phyloP scores from a whole-genome alignment of 116 monocot species.

The Iris pallida region DNA sequence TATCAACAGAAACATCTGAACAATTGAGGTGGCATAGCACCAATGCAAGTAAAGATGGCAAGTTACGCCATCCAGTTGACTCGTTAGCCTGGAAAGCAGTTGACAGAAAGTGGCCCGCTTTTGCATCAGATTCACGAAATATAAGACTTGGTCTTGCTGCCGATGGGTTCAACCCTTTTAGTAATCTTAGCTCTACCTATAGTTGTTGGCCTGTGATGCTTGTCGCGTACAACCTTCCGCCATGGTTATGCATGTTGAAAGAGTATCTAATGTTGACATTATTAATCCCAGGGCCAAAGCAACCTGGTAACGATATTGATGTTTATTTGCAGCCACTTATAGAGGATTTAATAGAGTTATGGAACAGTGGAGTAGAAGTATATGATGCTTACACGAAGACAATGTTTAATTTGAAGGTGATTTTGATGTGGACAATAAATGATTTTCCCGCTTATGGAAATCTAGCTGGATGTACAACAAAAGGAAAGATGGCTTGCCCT shows the following conservation, averaged over 20 bases:
- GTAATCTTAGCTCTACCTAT: not conserved
- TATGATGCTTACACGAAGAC: no score
- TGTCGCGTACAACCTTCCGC: not conserved
- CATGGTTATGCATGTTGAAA: not conserved
- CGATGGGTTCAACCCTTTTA: not conserved
- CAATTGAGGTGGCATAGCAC: not conserved
- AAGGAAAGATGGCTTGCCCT: no score
- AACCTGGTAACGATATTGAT: not conserved
- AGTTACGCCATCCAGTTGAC: not conserved
- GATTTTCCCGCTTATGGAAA: no score
- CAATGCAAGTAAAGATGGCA: not conserved
- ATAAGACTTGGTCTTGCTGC: not conserved
- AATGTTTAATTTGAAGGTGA: no score
- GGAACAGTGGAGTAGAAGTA: no score
- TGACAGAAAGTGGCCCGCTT: not conserved
- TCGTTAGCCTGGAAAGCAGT: not conserved
- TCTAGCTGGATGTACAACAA: no score
- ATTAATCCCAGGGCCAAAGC: not conserved
- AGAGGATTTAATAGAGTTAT: no score
- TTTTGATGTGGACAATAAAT: no score
- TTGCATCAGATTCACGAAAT: not conserved
- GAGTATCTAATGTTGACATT: not conserved
- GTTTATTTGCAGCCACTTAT: no score
- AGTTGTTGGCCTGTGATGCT: not conserved
- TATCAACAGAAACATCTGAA: not conserved